These are phyloP conservation scores for Aspergillus pseudonomiae DNA, from an alignment of 2,329 filamentous ascomycete genomes.

Conservation along the genomic window DNA sequence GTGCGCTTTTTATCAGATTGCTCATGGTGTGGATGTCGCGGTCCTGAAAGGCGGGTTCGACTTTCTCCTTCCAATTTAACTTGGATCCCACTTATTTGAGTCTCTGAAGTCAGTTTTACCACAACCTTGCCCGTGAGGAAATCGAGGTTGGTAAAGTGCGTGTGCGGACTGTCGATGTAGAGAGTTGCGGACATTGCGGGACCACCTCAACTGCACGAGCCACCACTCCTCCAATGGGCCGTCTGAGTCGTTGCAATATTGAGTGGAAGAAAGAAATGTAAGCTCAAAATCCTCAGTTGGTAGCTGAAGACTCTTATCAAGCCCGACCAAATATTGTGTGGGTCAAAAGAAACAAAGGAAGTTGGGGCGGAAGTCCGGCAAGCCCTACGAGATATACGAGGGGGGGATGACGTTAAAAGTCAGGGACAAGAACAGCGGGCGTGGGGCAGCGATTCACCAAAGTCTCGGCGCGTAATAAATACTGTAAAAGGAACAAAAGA, in stretches of 20 bases:
- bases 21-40: constrained; percentile 44
- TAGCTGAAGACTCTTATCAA: constrained; percentile 3
- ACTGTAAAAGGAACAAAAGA: background rate
- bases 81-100: constrained; percentile 48
- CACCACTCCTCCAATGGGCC: background rate
- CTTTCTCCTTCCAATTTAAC: constrained; percentile 56
- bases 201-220: background rate
- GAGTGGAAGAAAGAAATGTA: background rate
- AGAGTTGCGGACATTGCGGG: constrained; percentile 51
- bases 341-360: constrained; percentile 3
- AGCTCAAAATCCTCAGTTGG: background rate
- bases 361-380: constrained; percentile 10
- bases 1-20: constrained; percentile 51
- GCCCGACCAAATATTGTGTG: background rate
- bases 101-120: constrained; percentile 45
- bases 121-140: constrained; percentile 49
- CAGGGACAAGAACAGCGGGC: constrained; percentile 8
- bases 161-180: constrained; percentile 46
- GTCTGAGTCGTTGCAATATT: background rate
- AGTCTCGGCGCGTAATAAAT: background rate
- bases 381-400: constrained; percentile 11
- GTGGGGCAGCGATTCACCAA: constrained; percentile 17
- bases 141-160: constrained; percentile 54
- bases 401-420: constrained; percentile 16
- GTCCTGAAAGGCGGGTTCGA: constrained; percentile 47